Conservation (phyloP, 305 asterid genomes). For the Lippia alba region DNA sequence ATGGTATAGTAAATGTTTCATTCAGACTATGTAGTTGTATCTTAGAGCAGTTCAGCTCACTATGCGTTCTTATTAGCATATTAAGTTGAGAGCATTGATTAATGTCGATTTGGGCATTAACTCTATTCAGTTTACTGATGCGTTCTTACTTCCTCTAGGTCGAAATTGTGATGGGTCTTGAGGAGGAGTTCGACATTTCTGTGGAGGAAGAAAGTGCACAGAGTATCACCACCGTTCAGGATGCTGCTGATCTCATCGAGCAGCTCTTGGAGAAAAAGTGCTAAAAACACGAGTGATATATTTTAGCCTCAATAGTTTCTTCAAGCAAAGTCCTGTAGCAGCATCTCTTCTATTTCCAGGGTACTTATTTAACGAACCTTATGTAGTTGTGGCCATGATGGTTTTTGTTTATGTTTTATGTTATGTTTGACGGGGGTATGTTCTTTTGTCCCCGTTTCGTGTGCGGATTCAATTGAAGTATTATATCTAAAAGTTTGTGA, state of each 20-base stretch:
- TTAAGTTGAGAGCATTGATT: not conserved
- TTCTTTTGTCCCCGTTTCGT: slow-evolving; percentile 24
- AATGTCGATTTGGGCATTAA: not conserved
- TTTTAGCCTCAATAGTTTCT: slow-evolving; percentile 23
- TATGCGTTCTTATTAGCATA: no score
- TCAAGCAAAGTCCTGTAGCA: slow-evolving; percentile 39
- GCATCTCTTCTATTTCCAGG: slow-evolving; percentile 13
- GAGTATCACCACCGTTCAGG: slow-evolving; percentile 81
- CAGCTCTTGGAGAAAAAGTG: slow-evolving; percentile 61
- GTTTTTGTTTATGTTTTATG: slow-evolving; percentile 24
- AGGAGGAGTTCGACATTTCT: slow-evolving; percentile 86
- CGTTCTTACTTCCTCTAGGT: slow-evolving; percentile 49
- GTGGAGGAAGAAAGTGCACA: slow-evolving; percentile 99
- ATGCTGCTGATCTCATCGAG: slow-evolving; percentile 93
- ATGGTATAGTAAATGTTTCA: no score
- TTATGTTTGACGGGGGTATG: slow-evolving; percentile 22
- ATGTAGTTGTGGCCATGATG: slow-evolving; percentile 31
- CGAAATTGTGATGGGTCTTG: slow-evolving; percentile 99
- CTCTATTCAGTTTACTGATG: not conserved
- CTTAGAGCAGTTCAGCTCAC: no score
- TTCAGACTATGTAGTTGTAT: no score
- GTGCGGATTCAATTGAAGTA: slow-evolving; percentile 29
- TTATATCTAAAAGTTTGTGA: not conserved
- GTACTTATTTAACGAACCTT: slow-evolving; percentile 27
- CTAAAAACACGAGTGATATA: slow-evolving; percentile 22